Evolutionary conservation across 805 yeast species (phyloP).

Genomic region (Zygosaccharomyces kombuchaensis): DNA sequence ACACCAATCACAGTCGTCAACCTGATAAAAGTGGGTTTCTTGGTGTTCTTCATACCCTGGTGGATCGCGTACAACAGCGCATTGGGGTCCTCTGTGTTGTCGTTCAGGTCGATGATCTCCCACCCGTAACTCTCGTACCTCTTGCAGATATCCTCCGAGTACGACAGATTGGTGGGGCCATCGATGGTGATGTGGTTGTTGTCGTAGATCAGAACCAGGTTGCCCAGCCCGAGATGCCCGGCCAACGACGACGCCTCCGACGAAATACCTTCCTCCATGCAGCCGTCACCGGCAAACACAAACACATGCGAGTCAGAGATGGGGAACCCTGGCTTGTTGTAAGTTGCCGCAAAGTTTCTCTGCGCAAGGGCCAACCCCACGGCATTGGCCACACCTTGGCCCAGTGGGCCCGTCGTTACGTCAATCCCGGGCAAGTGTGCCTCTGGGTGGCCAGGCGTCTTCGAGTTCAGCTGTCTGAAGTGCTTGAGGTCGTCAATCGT

Average conservation of each 20-base stretch:
- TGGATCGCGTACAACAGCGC: constrained; percentile 72
- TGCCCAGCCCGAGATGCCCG: constrained; percentile 90
- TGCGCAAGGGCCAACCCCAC: constrained; percentile 97
- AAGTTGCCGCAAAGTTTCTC: constrained; percentile 84
- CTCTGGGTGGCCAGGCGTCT: constrained; percentile 98
- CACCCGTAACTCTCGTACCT: constrained; percentile 93
- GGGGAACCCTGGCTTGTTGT: constrained; percentile 73
- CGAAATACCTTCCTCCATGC: constrained; percentile 97
- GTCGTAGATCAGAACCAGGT: constrained; percentile 92
- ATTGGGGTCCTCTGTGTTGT: constrained; percentile 75
- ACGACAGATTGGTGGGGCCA: constrained; percentile 83
- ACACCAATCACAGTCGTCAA: constrained; percentile 89
- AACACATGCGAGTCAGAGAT: constrained; percentile 74
- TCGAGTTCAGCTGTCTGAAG: constrained; percentile 86
- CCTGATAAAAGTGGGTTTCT: constrained; percentile 88
- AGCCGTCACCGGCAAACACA: constrained; percentile 91
- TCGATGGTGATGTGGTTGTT: constrained; percentile 96
- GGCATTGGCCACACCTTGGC: constrained; percentile 96
- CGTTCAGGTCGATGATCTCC: constrained; percentile 72
- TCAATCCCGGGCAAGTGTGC: constrained; percentile 87
- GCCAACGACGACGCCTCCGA: constrained; percentile 93
- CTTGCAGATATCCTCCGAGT: constrained; percentile 84
- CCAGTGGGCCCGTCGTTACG: constrained; percentile 97
- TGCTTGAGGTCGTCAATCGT: constrained; percentile 80
- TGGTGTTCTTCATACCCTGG: constrained; percentile 66